phyloP scores from a whole-genome alignment of 805 yeast genomes.

The Yamadazyma endophytica region DNA sequence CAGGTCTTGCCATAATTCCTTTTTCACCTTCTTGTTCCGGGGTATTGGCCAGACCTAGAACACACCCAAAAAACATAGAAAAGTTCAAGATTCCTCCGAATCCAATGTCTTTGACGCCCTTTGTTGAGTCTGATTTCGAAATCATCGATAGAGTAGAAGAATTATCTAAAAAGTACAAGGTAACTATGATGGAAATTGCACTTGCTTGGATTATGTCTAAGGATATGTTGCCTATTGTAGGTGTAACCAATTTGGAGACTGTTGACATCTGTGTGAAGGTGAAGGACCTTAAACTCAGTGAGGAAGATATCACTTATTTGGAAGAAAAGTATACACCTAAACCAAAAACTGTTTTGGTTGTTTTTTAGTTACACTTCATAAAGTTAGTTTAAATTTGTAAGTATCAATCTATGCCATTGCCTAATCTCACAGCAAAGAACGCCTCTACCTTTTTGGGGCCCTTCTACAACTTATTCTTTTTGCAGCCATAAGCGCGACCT shows the following conservation, averaged over 20 bases:
- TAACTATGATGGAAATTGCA: conserved; percentile 38
- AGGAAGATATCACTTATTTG: not conserved
- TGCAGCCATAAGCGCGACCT: no score
- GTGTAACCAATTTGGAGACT: conserved; percentile 12
- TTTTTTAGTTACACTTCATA: not conserved
- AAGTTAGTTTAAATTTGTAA: no score
- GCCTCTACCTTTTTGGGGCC: no score
- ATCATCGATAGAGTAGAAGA: conserved; percentile 46
- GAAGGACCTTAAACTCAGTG: no score
- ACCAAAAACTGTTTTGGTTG: not conserved
- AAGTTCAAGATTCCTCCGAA: not conserved
- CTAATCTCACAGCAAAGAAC: no score
- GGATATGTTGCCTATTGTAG: conserved; percentile 16
- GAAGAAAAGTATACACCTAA: not conserved
- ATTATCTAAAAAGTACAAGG: conserved; percentile 42
- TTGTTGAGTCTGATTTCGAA: conserved; percentile 1
- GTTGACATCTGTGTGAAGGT: conserved; percentile 7
- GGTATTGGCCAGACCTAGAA: conserved; percentile 45
- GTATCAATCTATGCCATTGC: no score
- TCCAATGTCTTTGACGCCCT: not conserved
- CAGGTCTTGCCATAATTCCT: conserved; percentile 53
- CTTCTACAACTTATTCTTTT: no score
- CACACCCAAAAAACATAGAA: conserved; percentile 1
- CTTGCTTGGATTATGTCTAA: conserved; percentile 17
- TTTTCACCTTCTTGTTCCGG: conserved; percentile 62